These are phyloP conservation scores for Eustoma russellianum DNA, from an alignment of 257 asterid species.

Conservation along the genomic window DNA sequence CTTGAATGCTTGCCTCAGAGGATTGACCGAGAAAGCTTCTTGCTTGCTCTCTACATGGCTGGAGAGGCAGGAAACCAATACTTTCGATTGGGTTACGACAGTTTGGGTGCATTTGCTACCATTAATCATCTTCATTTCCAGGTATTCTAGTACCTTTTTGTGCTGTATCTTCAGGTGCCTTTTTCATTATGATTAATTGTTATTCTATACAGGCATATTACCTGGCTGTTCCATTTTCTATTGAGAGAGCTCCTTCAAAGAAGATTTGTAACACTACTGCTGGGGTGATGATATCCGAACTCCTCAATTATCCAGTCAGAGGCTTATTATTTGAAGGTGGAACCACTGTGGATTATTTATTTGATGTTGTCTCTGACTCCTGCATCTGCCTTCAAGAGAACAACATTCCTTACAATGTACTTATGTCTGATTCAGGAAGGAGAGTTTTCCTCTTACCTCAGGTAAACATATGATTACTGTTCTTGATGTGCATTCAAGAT, in stretches of 20 bases:
- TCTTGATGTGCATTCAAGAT: neutral
- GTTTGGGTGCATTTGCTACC: conserved; percentile 98
- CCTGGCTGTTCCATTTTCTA: conserved; percentile 28
- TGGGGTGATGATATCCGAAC: conserved; percentile 56
- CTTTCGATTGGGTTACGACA: conserved; percentile 92
- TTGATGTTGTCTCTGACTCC: conserved; percentile 55
- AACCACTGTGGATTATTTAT: conserved; percentile 49
- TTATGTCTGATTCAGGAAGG: conserved; percentile 73
- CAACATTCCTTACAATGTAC: conserved; percentile 79
- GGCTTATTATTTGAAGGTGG: conserved; percentile 80
- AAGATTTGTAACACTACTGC: conserved; percentile 37
- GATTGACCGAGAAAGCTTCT: conserved; percentile 72
- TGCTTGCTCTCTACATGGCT: conserved; percentile 83
- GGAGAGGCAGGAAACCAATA: conserved; percentile 76
- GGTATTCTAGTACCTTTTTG: conserved; percentile 11
- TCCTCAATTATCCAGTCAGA: conserved; percentile 77
- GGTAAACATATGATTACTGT: conserved; percentile 25
- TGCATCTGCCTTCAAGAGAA: conserved; percentile 84
- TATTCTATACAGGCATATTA: conserved; percentile 23
- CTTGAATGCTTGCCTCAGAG: conserved; percentile 80
- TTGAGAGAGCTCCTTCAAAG: conserved; percentile 29
- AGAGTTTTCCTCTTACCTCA: conserved; percentile 88
- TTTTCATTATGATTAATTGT: neutral
- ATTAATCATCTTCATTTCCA: conserved; percentile 97
- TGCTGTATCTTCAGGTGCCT: neutral